Percentiles rank a stretch among this genome's conserved stretches.
phyloP scores from a whole-genome alignment of 1,139 yeast species.

The Nadsonia commutata region DNA sequence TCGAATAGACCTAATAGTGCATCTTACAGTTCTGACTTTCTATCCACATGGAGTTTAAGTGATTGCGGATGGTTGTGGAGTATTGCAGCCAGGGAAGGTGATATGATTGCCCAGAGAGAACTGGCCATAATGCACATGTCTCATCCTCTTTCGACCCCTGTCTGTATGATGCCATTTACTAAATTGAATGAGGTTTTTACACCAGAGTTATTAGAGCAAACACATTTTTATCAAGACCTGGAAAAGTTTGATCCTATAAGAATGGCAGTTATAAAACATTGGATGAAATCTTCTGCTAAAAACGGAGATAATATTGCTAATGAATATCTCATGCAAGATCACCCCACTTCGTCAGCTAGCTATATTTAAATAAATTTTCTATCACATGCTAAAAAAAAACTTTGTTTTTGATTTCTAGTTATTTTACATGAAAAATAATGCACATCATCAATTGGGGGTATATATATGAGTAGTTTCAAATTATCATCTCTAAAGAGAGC shows the following conservation, averaged over 20 bases:
- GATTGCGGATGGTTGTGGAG: constrained; percentile 21
- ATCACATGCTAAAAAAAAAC: no score
- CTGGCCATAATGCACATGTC: constrained; percentile 21
- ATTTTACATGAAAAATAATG: no score
- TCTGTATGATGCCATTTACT: constrained; percentile 16
- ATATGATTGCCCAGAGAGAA: constrained; percentile 19
- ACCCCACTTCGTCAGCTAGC: not conserved
- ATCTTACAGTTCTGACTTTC: constrained; percentile 9
- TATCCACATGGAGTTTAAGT: constrained; percentile 14
- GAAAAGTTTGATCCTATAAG: constrained; percentile 20
- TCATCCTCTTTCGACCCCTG: constrained; percentile 19
- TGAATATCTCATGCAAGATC: constrained; percentile 16
- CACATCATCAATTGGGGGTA: no score
- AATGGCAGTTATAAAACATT: constrained; percentile 20
- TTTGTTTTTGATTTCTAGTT: not conserved
- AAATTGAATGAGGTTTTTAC: constrained; percentile 14
- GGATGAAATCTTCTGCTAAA: constrained; percentile 20
- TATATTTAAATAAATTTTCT: not conserved
- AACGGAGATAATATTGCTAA: constrained; percentile 20
- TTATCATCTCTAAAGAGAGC: no score
- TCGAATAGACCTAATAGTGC: constrained; percentile 6
- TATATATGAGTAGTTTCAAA: no score
- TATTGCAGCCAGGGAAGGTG: constrained; percentile 20
- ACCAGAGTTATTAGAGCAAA: not conserved
- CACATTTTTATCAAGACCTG: constrained; percentile 9